Base-by-base conservation (phyloP, 257 asterid genomes). In the Gentiana dahurica region DNA sequence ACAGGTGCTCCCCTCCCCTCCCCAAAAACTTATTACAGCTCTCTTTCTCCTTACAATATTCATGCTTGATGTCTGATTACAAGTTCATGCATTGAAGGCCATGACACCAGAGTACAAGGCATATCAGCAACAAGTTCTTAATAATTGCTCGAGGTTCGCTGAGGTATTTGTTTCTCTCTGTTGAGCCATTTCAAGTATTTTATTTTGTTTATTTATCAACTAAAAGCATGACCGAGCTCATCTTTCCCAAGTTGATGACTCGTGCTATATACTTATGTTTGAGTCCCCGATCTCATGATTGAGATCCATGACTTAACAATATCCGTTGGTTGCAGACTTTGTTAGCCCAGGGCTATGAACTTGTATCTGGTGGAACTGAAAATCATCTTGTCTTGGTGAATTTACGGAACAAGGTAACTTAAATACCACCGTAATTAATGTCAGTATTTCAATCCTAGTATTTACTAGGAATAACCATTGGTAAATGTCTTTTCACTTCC, bases 291-390 rank as follows among this genome's bases (percentile, higher is more conserved):
- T 53, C 41, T 58, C 51, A 57, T 53, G 49, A 50, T 49, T 53
- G 48, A 50, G 43, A 51, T 32, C 57, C 36, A 32, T 57, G 5
- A 36, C 12, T 33, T 41, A 10, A 41, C 9, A 10, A 60, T 10
- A 38, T 49, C 35, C 35, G 13, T 60, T 54, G 48, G 59, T 47
- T 65, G 73, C 88, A 91, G 98, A 64, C 84, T 64, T 81, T 91
- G 81, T 55, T 85, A 61, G 78, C 70, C 69, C 67, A 34, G 57
- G 96, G 92, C 59, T 87, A 91, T 69, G 77, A 91, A 35, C 77
- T 91, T 55, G 98, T 91, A 33, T 91, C 98, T 68, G 98, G 96
- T 46, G 98, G 98, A 70, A 91, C 98, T 15, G 98, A 91, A 10
- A 91, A 91, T 77, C 98, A 91, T 85, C 89, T 91, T 4, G 96